These are phyloP conservation scores for Neurospora sp. DNA, from an alignment of 495 filamentous ascomycete species.

Conservation along the genomic window DNA sequence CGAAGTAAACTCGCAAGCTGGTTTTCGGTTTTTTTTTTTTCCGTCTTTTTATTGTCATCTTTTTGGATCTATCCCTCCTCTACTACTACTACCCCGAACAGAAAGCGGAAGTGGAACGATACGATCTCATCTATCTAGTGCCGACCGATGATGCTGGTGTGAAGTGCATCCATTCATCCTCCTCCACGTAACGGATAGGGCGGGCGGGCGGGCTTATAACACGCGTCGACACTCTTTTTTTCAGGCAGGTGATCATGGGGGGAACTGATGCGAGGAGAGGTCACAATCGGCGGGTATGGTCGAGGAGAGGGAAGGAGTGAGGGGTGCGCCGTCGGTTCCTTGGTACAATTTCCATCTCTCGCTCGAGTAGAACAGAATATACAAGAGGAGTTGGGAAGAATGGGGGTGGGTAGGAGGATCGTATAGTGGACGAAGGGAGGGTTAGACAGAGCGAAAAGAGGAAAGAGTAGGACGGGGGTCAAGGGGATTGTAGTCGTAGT, in stretches of 20 bases:
- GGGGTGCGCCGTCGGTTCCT: background rate
- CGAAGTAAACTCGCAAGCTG: background rate
- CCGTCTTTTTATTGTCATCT: constrained; percentile 6
- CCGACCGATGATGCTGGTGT: background rate
- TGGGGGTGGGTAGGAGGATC: background rate
- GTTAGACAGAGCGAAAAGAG: background rate
- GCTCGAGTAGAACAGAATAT: background rate
- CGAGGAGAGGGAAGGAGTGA: background rate
- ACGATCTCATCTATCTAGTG: background rate
- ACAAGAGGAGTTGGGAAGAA: background rate
- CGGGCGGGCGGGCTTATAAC: background rate
- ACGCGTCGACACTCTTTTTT: background rate
- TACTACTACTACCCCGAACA: constrained; percentile 1
- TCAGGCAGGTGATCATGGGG: background rate
- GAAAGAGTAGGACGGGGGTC: background rate
- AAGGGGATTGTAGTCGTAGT: background rate
- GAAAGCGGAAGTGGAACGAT: background rate
- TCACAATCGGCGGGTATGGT: background rate
- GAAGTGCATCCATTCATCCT: background rate
- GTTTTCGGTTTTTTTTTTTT: constrained; percentile 4
- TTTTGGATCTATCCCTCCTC: constrained; percentile 9
- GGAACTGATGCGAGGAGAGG: background rate
- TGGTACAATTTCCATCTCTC: background rate
- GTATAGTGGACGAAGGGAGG: background rate
- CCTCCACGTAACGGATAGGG: background rate